phyloP scores from a whole-genome alignment of 129 eudicot genomes.

The Pseudognaphalium luteoalbum region DNA sequence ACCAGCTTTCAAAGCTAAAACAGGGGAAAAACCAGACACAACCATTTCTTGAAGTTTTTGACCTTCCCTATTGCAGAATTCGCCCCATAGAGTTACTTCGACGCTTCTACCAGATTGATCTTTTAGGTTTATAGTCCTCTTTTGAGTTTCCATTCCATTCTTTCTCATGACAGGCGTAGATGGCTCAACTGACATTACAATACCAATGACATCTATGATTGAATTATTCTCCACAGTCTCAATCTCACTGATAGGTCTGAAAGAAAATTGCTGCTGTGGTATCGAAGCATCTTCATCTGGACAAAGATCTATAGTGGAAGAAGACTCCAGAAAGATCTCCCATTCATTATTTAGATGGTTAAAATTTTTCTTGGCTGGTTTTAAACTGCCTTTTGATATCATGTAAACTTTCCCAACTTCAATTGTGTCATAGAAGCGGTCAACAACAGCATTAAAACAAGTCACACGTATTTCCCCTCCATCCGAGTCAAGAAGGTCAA shows the following conservation, averaged over 20 bases:
- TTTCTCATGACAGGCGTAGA: slow-evolving; percentile 79
- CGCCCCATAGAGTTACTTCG: slow-evolving; percentile 96
- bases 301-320: slow-evolving; percentile 83
- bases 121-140: slow-evolving; percentile 72
- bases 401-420: slow-evolving; percentile 84
- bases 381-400: slow-evolving; percentile 91
- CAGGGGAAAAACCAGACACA: slow-evolving; percentile 62
- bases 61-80: slow-evolving; percentile 90
- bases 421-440: slow-evolving; percentile 72
- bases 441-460: slow-evolving; percentile 91
- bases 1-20: slow-evolving; percentile 90
- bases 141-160: slow-evolving; percentile 98
- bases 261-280: slow-evolving; percentile 84
- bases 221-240: slow-evolving; percentile 76
- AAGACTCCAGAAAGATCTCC: slow-evolving; percentile 79
- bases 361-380: slow-evolving; percentile 86
- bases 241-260: slow-evolving; percentile 76
- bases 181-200: slow-evolving; percentile 73
- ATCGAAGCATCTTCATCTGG: slow-evolving; percentile 90
- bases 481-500: slow-evolving; percentile 93
- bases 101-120: slow-evolving; percentile 80
- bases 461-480: slow-evolving; percentile 96
- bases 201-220: slow-evolving; percentile 77
- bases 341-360: slow-evolving; percentile 92
- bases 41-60: slow-evolving; percentile 73